Conservation (phyloP, 257 asterid species). For the Gardenia jasminoides region DNA sequence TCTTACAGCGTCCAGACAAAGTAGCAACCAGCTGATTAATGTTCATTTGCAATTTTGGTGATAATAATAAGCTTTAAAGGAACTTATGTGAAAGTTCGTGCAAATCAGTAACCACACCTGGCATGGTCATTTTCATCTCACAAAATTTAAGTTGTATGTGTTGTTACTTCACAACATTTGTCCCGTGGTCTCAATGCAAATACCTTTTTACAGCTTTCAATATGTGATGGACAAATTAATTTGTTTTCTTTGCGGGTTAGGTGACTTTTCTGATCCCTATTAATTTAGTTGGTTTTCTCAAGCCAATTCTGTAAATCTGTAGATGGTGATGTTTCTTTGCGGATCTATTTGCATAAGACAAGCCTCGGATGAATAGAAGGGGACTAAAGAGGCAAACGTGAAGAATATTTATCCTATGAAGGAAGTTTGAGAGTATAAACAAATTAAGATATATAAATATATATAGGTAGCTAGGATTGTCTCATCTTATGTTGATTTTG, state of each 20-base stretch:
- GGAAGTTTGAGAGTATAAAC: not conserved
- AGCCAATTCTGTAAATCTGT: not conserved
- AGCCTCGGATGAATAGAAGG: not conserved
- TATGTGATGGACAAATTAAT: not conserved
- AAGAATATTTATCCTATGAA: not conserved
- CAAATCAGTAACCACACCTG: conserved; percentile 10
- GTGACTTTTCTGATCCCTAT: too few relatives aligned
- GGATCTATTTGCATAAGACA: not conserved
- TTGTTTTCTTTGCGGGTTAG: not conserved
- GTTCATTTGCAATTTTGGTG: conserved; percentile 15
- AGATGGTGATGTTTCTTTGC: not conserved
- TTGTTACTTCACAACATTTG: not conserved
- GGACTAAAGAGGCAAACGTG: not conserved
- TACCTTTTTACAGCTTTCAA: not conserved
- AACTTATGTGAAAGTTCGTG: conserved; percentile 20
- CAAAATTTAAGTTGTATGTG: not conserved
- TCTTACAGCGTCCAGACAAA: conserved; percentile 22
- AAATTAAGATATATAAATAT: too few relatives aligned
- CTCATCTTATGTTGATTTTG: not conserved
- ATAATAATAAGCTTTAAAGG: not conserved
- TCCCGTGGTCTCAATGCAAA: not conserved
- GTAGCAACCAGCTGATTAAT: conserved; percentile 9
- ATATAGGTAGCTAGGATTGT: too few relatives aligned
- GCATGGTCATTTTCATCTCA: conserved; percentile 1
- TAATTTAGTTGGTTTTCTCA: too few relatives aligned